These are phyloP conservation scores for Pinus albicaulis DNA, from an alignment of 75 land plant genomes.

Conservation along the genomic window DNA sequence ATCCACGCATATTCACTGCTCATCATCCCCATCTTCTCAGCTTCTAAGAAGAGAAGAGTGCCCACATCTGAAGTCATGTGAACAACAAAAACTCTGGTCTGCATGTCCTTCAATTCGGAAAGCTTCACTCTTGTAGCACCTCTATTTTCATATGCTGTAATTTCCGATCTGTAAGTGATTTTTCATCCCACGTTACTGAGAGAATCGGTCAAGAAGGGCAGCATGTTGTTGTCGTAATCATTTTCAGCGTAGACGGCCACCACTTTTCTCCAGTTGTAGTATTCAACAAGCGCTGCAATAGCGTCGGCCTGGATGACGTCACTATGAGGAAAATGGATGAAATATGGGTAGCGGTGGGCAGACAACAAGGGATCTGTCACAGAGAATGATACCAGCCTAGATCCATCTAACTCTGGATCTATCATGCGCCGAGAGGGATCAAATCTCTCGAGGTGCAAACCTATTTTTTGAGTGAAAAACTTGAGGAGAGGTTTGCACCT, in stretches of 20 bases:
- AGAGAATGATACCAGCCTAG: too few relatives aligned
- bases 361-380: slow-evolving; percentile 48
- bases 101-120: slow-evolving; percentile 41
- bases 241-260: slow-evolving; percentile 47
- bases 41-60: slow-evolving; percentile 25
- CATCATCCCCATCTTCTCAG: slow-evolving; percentile 49
- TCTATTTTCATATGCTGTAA: slow-evolving; percentile 25
- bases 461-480: too few relatives aligned
- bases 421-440: too few relatives aligned
- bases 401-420: too few relatives aligned
- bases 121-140: slow-evolving; percentile 23
- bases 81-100: slow-evolving; percentile 51
- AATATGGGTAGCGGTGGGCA: not conserved
- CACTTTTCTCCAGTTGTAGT: slow-evolving; percentile 9
- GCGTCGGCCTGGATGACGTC: slow-evolving; percentile 42
- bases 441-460: too few relatives aligned
- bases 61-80: slow-evolving; percentile 34
- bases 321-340: slow-evolving; percentile 13
- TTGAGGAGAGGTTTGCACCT: too few relatives aligned
- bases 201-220: slow-evolving; percentile 47
- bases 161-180: slow-evolving; percentile 37
- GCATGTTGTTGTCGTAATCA: slow-evolving; percentile 37
- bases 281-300: not conserved
- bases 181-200: slow-evolving; percentile 26
- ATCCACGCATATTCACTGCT: slow-evolving; percentile 73